Conservation (phyloP, 78 protist species). For the Chrysochromulina parva region DNA sequence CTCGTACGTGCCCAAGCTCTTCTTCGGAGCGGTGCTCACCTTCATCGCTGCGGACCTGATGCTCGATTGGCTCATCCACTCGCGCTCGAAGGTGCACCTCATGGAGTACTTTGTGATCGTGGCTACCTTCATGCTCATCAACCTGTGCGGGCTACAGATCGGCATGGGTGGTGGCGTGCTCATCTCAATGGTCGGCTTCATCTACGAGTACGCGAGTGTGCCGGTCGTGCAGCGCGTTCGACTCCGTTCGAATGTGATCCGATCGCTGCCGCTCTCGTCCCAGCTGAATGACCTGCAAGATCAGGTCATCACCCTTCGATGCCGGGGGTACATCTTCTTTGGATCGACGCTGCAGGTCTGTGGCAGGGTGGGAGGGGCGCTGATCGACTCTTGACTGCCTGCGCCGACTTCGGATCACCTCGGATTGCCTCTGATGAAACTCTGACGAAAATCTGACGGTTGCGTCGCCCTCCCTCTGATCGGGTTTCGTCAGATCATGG, state of each 20-base stretch:
- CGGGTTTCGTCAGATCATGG: too few species aligned
- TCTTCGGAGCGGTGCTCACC: slow-evolving; percentile 23
- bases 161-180: slow-evolving; percentile 15
- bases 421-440: too few species aligned
- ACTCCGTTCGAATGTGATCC: not conserved
- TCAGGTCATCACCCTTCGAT: not conserved
- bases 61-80: not conserved
- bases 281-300: not conserved
- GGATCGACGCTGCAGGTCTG: not conserved
- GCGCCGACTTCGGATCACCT: too few species aligned
- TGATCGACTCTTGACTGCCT: too few species aligned
- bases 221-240: slow-evolving; percentile 16
- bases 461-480: too few species aligned
- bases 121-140: not conserved
- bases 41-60: not conserved
- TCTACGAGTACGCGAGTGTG: not conserved
- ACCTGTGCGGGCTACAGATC: not conserved
- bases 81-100: not conserved
- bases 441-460: too few species aligned
- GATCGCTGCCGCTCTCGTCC: not conserved
- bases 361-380: too few species aligned
- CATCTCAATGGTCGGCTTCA: not conserved
- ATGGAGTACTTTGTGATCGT: not conserved
- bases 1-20: not conserved
- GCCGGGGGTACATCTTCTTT: slow-evolving; percentile 20